A percentile compares a stretch with the other conserved stretches of the same genome.
phyloP scores from a whole-genome alignment of 2,329 filamentous ascomycete genomes.

The Neocucurbitaria cava region DNA sequence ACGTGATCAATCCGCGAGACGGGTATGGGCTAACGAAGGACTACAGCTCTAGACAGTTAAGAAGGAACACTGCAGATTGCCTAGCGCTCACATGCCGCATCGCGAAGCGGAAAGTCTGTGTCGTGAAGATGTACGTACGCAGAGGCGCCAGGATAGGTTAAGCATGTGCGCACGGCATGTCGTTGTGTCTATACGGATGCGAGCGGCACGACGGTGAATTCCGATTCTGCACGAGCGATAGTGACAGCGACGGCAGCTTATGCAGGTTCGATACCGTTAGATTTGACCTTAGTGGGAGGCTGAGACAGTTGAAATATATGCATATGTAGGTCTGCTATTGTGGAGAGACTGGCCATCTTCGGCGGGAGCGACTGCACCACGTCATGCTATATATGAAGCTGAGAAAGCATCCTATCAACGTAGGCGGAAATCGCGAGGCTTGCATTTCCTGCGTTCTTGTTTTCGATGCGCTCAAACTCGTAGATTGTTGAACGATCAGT shows the following conservation, averaged over 20 bases:
- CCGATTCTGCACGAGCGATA: not conserved
- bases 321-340: not conserved
- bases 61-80: not conserved
- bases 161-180: not conserved
- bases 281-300: not conserved
- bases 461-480: not conserved
- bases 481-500: not conserved
- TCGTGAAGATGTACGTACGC: not conserved
- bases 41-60: not conserved
- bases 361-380: not conserved
- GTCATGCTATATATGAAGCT: not conserved
- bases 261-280: slow-evolving; percentile 9
- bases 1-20: not conserved
- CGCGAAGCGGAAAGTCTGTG: not conserved
- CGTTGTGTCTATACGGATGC: not conserved
- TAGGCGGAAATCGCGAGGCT: no score
- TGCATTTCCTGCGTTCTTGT: no score
- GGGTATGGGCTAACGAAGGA: not conserved
- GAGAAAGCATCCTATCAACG: not conserved
- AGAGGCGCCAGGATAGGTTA: not conserved
- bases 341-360: not conserved
- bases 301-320: slow-evolving; percentile 1
- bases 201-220: not conserved
- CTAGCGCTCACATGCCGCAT: not conserved
- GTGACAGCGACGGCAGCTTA: not conserved